Conservation (phyloP, 108 stramenopile genomes). For the Skeletonema costatum region DNA sequence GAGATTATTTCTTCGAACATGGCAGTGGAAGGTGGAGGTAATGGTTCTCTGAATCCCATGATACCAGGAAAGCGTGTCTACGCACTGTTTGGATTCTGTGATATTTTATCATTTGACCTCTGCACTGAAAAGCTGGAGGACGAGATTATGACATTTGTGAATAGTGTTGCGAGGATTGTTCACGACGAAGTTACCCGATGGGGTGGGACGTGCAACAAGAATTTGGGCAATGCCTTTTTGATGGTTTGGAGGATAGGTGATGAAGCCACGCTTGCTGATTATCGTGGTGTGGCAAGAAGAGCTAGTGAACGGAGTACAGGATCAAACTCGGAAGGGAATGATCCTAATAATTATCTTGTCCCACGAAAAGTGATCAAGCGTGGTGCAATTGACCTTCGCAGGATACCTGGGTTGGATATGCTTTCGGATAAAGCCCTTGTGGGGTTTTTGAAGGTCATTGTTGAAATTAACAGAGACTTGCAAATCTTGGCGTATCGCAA, state of each 20-base stretch:
- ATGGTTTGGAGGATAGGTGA: constrained; percentile 95
- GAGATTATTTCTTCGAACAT: constrained; percentile 95
- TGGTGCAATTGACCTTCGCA: constrained; percentile 33
- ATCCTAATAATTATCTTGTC: not conserved
- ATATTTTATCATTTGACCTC: constrained; percentile 89
- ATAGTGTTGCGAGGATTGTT: constrained; percentile 90
- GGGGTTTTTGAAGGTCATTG: constrained; percentile 84
- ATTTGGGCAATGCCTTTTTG: constrained; percentile 92
- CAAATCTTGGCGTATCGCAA: constrained; percentile 68
- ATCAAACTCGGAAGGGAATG: not conserved
- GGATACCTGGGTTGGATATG: constrained; percentile 65
- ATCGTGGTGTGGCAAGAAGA: constrained; percentile 9
- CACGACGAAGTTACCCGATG: constrained; percentile 88
- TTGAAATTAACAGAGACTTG: constrained; percentile 76
- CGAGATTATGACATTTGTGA: constrained; percentile 95
- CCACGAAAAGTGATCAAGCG: constrained; percentile 8
- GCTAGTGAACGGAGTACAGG: constrained; percentile 12
- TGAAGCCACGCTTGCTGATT: constrained; percentile 39
- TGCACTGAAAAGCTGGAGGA: constrained; percentile 72
- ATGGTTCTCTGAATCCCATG: constrained; percentile 87
- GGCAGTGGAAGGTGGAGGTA: constrained; percentile 66
- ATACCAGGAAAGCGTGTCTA: constrained; percentile 94
- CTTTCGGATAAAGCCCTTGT: constrained; percentile 85
- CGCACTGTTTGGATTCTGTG: constrained; percentile 93
- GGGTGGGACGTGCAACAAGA: constrained; percentile 96